Evolutionary conservation across 768 basidiomycete species (phyloP).

Genomic region (Rhodotorula paludigena): DNA sequence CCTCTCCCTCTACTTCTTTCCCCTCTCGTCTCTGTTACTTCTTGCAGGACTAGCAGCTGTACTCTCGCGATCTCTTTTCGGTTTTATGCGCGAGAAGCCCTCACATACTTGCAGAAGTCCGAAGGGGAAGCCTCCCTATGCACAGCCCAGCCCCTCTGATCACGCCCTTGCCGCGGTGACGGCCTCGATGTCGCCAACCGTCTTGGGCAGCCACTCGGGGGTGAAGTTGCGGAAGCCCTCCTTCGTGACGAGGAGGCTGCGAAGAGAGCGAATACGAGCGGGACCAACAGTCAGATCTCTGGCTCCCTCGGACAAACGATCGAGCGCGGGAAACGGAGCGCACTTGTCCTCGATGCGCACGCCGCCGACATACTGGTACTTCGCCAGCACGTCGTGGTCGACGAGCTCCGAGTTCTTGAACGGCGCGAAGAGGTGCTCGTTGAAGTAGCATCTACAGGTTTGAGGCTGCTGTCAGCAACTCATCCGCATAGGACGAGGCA

Average conservation of each 20-base stretch:
- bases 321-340: background rate
- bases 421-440: constrained; percentile 53
- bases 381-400: constrained; percentile 62
- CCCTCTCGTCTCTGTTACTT: background rate
- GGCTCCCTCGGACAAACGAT: background rate
- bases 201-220: constrained; percentile 62
- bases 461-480: no score
- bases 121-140: background rate
- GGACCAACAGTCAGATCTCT: background rate
- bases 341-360: constrained; percentile 83
- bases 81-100: no score
- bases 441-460: constrained; percentile 47
- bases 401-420: constrained; percentile 63
- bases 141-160: background rate
- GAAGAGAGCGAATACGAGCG: rapidly evolving
- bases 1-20: background rate
- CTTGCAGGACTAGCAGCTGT: no score
- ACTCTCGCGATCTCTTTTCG: no score
- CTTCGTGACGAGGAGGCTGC: constrained; percentile 64
- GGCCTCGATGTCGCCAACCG: constrained; percentile 72
- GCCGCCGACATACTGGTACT: constrained; percentile 78
- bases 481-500: background rate
- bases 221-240: constrained; percentile 79
- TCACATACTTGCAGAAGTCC: background rate
- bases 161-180: constrained; percentile 46